phyloP scores from a whole-genome alignment of 805 yeast genomes.

The Nakazawaea ambrosiae region DNA sequence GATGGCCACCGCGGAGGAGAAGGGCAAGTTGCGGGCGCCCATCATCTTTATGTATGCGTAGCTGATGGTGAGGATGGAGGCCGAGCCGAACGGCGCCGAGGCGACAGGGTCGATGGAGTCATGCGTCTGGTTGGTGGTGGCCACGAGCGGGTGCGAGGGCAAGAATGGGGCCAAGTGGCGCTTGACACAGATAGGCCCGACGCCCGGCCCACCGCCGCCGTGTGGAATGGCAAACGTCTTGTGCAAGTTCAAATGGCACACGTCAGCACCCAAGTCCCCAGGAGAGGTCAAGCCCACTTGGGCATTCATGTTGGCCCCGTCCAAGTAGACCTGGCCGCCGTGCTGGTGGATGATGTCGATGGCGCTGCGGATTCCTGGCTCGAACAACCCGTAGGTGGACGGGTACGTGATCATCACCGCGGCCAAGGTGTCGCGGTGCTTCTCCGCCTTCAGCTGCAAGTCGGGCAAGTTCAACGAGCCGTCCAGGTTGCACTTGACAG shows the following conservation, averaged over 20 bases:
- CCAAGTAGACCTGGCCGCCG: slow-evolving; percentile 96
- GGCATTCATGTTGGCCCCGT: slow-evolving; percentile 99
- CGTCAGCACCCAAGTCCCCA: slow-evolving; percentile 97
- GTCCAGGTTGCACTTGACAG: slow-evolving; percentile 77
- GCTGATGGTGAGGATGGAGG: slow-evolving; percentile 86
- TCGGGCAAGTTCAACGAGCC: slow-evolving; percentile 86
- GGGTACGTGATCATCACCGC: slow-evolving; percentile 97
- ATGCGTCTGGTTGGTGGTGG: slow-evolving; percentile 35
- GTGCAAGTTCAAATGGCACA: slow-evolving; percentile 93
- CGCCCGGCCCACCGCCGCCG: slow-evolving; percentile 99
- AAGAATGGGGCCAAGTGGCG: slow-evolving; percentile 72
- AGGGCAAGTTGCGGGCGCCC: slow-evolving; percentile 80
- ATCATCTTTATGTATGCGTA: slow-evolving; percentile 93
- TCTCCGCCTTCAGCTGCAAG: slow-evolving; percentile 61
- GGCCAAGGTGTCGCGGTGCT: slow-evolving; percentile 66
- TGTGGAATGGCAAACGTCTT: slow-evolving; percentile 97
- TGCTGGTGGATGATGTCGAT: slow-evolving; percentile 75
- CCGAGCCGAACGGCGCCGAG: slow-evolving; percentile 95
- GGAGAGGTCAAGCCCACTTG: slow-evolving; percentile 97
- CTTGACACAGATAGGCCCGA: slow-evolving; percentile 94
- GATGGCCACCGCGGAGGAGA: slow-evolving; percentile 85
- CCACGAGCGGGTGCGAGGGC: slow-evolving; percentile 68
- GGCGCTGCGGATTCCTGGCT: slow-evolving; percentile 82
- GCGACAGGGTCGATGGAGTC: slow-evolving; percentile 66
- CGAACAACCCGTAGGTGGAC: slow-evolving; percentile 93